Conservation (phyloP, 192 early-diverging fungal species). For the Diversispora eburnea region DNA sequence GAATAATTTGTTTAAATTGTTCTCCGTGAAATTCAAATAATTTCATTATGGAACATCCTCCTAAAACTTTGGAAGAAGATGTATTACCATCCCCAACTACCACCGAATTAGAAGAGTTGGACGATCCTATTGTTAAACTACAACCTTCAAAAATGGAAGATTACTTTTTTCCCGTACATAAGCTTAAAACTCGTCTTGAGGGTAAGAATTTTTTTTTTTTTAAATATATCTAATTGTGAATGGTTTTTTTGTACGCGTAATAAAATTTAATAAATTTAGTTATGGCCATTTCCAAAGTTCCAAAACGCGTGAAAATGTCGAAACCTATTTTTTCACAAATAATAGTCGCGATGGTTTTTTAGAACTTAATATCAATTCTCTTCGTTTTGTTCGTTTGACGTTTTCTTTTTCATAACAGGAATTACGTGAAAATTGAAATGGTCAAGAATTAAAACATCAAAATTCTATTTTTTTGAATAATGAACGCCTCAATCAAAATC, state of each 20-base stretch:
- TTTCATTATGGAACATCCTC: not conserved
- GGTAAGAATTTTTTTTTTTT: not conserved
- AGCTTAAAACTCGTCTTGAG: conserved; percentile 2
- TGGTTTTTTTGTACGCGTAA: not conserved
- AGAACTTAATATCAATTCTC: not conserved
- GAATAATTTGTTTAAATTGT: no score
- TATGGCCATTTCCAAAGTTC: not conserved
- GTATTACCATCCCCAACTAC: not conserved
- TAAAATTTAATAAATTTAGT: not conserved
- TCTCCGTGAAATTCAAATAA: no score
- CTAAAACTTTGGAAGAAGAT: no score
- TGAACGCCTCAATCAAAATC: conserved; percentile 19
- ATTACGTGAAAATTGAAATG: not conserved
- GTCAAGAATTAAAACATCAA: not conserved
- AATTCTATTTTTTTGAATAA: not conserved
- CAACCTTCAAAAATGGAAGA: conserved; percentile 14
- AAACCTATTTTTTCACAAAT: not conserved
- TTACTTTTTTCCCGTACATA: conserved; percentile 23
- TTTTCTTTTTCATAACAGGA: not conserved
- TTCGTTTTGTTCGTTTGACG: conserved; percentile 6
- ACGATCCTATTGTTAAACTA: not conserved
- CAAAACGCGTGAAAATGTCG: not conserved
- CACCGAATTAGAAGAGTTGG: conserved; percentile 21
- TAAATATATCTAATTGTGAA: not conserved
- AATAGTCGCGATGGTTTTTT: not conserved